Conservation (phyloP, 129 eudicot genomes). For the Heracleum sosnowskyi region DNA sequence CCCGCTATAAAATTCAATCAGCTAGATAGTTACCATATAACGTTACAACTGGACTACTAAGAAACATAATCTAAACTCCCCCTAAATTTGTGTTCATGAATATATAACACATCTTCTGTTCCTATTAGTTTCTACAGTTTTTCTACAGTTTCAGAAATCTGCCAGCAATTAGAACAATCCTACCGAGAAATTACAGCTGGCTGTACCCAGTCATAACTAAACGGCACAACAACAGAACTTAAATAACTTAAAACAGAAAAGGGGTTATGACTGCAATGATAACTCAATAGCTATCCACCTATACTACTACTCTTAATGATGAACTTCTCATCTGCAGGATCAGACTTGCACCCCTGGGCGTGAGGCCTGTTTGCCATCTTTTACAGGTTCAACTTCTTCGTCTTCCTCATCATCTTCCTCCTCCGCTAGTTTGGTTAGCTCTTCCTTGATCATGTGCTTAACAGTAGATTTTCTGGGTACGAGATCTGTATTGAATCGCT, state of each 20-base stretch:
- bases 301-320: not conserved
- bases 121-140: not conserved
- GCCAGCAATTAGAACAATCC: slow-evolving; percentile 16
- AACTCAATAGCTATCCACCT: slow-evolving; percentile 8
- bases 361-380: slow-evolving; percentile 37
- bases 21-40: not conserved
- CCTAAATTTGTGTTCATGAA: slow-evolving; percentile 10
- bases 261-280: not conserved
- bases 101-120: not conserved
- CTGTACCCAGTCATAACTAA: slow-evolving; percentile 1
- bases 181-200: slow-evolving; percentile 36
- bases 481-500: slow-evolving; percentile 60
- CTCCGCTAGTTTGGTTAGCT: slow-evolving; percentile 92
- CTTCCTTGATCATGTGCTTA: slow-evolving; percentile 91
- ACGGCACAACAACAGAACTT: slow-evolving; percentile 7
- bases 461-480: slow-evolving; percentile 65
- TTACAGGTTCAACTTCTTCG: slow-evolving; percentile 44
- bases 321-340: not conserved
- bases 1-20: not conserved
- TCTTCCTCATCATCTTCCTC: slow-evolving; percentile 73
- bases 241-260: not conserved
- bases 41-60: not conserved
- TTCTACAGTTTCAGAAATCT: not conserved
- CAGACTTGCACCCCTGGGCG: slow-evolving; percentile 44
- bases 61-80: not conserved